Evolutionary conservation across 768 basidiomycete species (phyloP).

Genomic region (Amanita pallidorosea): DNA sequence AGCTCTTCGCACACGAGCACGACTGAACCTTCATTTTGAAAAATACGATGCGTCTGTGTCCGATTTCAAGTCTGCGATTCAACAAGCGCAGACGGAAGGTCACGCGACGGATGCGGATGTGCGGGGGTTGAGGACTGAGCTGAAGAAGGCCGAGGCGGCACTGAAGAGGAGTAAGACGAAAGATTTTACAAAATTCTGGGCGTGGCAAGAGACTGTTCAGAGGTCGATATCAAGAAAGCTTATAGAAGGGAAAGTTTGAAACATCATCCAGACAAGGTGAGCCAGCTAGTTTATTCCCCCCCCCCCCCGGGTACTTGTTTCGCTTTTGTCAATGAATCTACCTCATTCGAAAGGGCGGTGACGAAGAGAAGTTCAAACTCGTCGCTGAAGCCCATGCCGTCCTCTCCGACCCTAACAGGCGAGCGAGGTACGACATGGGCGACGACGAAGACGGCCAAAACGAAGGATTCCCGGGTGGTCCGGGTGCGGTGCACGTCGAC

Average conservation of each 20-base stretch:
- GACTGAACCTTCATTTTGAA: slow-evolving; percentile 66
- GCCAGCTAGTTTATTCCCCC: slow-evolving; percentile 3
- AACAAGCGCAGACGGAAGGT: slow-evolving; percentile 58
- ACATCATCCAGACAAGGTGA: slow-evolving; percentile 84
- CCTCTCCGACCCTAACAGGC: slow-evolving; percentile 63
- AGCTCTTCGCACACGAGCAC: slow-evolving; percentile 77
- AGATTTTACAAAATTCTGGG: slow-evolving; percentile 78
- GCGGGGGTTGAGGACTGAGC: slow-evolving; percentile 48
- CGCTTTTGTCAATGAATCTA: background rate
- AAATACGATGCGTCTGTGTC: slow-evolving; percentile 58
- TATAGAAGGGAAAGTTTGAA: slow-evolving; percentile 81
- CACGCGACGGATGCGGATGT: slow-evolving; percentile 47
- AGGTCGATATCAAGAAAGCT: slow-evolving; percentile 79
- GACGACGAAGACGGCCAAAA: slow-evolving; percentile 69
- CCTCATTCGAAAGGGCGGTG: slow-evolving; percentile 55
- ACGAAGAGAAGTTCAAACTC: slow-evolving; percentile 94
- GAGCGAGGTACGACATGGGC: slow-evolving; percentile 71
- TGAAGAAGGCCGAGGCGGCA: slow-evolving; percentile 73
- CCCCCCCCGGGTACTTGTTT: slow-evolving; percentile 4
- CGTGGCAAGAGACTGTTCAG: slow-evolving; percentile 47
- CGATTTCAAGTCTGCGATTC: slow-evolving; percentile 74
- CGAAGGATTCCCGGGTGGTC: slow-evolving; percentile 32
- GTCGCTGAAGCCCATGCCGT: slow-evolving; percentile 76
- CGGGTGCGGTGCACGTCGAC: slow-evolving; percentile 36
- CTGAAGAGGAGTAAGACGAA: slow-evolving; percentile 85